phyloP scores from a whole-genome alignment of 371 early-diverging fungal species.

The Catenaria anguillulae region DNA sequence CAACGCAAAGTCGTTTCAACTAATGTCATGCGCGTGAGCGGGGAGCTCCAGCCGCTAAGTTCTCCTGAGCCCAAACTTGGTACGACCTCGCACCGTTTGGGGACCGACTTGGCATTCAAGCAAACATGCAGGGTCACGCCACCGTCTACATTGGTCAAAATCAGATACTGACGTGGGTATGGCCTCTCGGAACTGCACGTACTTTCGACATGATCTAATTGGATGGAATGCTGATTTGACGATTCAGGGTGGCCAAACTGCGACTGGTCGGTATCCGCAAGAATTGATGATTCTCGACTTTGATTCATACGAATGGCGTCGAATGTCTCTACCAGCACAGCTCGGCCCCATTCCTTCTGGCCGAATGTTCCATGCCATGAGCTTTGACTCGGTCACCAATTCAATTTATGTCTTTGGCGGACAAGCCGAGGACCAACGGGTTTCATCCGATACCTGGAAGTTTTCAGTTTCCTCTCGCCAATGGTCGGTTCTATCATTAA shows the following conservation, averaged over 20 bases:
- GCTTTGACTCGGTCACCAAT: not conserved
- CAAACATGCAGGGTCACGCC: constrained; percentile 3
- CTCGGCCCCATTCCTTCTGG: not conserved
- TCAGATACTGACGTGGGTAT: constrained; percentile 5
- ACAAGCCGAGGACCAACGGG: not conserved
- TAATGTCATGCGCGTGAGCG: not conserved
- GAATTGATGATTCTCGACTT: constrained; percentile 7
- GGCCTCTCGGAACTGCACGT: no score
- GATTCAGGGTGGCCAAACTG: constrained; percentile 12
- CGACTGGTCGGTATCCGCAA: not conserved
- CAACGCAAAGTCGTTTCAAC: not conserved
- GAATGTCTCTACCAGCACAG: not conserved
- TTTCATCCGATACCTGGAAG: not conserved
- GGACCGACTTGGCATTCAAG: not conserved
- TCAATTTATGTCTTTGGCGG: constrained; percentile 9
- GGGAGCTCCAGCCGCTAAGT: not conserved
- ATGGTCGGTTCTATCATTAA: not conserved
- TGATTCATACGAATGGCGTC: constrained; percentile 7
- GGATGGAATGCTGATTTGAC: no score
- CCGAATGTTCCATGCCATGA: constrained; percentile 8
- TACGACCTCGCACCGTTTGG: not conserved
- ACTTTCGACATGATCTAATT: no score
- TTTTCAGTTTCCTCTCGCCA: not conserved
- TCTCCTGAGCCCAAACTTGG: not conserved
- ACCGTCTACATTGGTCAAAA: not conserved